Conservation (phyloP, 192 early-diverging fungal species). For the Pilaira anomala region DNA sequence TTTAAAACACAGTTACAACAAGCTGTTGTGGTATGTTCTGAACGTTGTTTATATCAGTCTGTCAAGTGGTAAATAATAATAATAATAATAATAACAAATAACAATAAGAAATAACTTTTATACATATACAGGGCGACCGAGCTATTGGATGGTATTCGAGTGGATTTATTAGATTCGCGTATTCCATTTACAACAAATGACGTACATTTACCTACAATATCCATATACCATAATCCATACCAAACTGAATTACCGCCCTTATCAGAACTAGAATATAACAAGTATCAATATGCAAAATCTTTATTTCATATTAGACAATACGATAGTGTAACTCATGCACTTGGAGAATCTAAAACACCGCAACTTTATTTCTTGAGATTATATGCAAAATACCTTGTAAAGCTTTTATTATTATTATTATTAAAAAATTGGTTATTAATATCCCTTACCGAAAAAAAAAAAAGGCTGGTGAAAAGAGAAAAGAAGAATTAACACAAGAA, state of each 20-base stretch:
- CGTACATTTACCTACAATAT: background rate
- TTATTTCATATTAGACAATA: constrained; percentile 74
- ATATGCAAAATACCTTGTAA: constrained; percentile 74
- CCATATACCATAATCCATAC: constrained; percentile 3
- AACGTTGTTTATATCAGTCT: constrained; percentile 65
- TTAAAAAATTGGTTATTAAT: background rate
- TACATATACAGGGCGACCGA: constrained; percentile 46
- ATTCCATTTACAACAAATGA: background rate
- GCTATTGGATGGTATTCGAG: constrained; percentile 40
- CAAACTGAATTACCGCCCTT: constrained; percentile 9
- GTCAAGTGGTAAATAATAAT: constrained; percentile 67
- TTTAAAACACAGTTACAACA: constrained; percentile 44
- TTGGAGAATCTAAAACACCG: constrained; percentile 47
- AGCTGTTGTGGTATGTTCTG: constrained; percentile 61
- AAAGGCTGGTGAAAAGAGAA: constrained; percentile 41
- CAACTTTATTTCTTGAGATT: constrained; percentile 71
- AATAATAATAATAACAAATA: background rate
- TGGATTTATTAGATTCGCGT: background rate
- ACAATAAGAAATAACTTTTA: background rate
- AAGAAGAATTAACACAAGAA: constrained; percentile 55
- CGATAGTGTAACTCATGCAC: constrained; percentile 54
- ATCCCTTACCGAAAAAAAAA: no score
- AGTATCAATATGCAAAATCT: constrained; percentile 61
- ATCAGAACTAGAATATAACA: constrained; percentile 44
- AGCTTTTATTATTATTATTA: background rate